Percentiles rank a stretch among this genome's conserved stretches.
Conservation (phyloP, 2,329 filamentous ascomycete species). For the Cladosporium halotolerans region DNA sequence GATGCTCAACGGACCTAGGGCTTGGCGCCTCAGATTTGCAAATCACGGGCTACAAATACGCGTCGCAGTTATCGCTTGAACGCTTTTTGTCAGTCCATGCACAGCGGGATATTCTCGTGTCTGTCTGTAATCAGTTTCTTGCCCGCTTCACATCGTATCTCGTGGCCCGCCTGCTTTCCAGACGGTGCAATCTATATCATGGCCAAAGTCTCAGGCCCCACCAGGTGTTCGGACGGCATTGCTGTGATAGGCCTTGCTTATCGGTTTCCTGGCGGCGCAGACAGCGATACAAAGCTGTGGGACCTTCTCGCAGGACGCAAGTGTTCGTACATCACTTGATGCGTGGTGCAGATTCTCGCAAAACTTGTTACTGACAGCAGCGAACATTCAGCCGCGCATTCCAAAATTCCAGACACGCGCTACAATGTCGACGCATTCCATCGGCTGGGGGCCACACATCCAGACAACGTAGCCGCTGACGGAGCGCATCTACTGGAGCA, state of each 20-base stretch:
- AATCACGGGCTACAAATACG: too few species aligned
- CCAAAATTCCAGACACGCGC: conserved; percentile 18
- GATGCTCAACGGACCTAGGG: too few species aligned
- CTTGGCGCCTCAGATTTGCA: too few species aligned
- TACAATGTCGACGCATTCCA: conserved; percentile 21
- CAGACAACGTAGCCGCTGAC: neutral
- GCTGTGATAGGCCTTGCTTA: conserved; percentile 10
- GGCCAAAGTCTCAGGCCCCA: neutral
- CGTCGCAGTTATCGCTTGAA: too few species aligned
- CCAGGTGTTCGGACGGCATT: neutral
- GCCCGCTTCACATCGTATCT: too few species aligned
- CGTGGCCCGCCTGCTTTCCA: too few species aligned
- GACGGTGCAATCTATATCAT: neutral
- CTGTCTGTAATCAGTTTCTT: too few species aligned
- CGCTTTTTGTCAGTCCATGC: too few species aligned
- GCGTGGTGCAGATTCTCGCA: too few species aligned
- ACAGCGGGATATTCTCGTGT: too few species aligned
- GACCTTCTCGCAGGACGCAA: conserved; percentile 11
- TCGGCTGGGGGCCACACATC: conserved; percentile 14
- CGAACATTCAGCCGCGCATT: too few species aligned
- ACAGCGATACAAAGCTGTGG: conserved; percentile 20
- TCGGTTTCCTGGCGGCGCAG: conserved; percentile 12
- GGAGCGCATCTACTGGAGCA: conserved; percentile 20
- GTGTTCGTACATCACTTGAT: neutral
- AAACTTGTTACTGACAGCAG: too few species aligned